Base-by-base conservation (phyloP, 768 basidiomycete genomes). In the Xerocomellus chrysenteron region DNA sequence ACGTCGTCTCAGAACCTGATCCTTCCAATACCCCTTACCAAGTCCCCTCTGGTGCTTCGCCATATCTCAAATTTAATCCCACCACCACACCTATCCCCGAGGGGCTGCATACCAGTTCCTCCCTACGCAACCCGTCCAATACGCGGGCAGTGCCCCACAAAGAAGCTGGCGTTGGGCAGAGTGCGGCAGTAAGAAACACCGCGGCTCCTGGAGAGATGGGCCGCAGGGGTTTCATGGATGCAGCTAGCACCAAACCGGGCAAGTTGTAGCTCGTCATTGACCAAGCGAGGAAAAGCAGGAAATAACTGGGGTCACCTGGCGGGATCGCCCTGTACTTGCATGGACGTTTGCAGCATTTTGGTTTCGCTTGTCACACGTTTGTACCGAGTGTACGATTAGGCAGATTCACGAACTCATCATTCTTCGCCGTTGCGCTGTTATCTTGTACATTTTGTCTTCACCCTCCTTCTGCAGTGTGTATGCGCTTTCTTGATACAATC, bases 1-100 rank as follows among this genome's bases (percentile, higher is more conserved):
- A 90, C 64, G 86, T 90, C 59, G 88, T 89, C 59, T 88, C 86
- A 33, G 78, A 87, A 67, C 88, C 88, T 39, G 86, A 89, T 71
- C 78, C 81, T 35, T 74, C 82, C 54, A 68, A 83, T 53, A 80
- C 77, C 42, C 81, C 82, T 33, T 88, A 88, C 62, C 75, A 80
- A 61, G 86, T 90, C n/a, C 88, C 88, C 2, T 81, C 83, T 12
- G 88, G 88, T 61, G 88, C 87, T 6, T 85, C 76, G 2, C 75
- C 83, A 17, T 80, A 79, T 65, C 70, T 75, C 53, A 75, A 74
- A 65, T 77, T 72, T 69, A 54, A 70, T 13, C 50, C 79, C 36
- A 73, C 81, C 6, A 75, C 74, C 47, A 67, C 77, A 17, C 75
- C 79, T 36, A 68, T 73, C 32, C 61, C 69, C 3, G 64, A 70